Evolutionary conservation across 2,329 filamentous ascomycete genomes (phyloP).

Genomic region (Sclerotinia nivalis): DNA sequence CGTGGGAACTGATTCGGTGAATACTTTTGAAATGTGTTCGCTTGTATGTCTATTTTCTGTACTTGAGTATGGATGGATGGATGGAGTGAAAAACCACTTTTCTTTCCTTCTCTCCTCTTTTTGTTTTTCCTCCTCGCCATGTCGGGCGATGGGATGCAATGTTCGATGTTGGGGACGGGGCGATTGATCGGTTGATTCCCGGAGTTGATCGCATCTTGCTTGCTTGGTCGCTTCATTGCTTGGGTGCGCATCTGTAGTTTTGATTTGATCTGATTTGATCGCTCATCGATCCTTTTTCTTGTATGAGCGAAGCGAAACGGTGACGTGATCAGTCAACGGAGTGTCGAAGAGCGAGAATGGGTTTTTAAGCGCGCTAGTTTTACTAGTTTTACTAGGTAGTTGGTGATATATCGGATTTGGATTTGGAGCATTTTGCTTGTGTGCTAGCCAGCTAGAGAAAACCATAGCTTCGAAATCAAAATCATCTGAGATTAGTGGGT

Average conservation of each 20-base stretch:
- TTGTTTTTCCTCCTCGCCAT: neutral
- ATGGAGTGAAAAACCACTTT: neutral
- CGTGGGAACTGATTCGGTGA: neutral
- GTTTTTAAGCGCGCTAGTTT: no score
- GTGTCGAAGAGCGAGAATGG: no score
- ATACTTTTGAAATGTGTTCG: neutral
- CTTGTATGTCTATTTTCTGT: constrained; percentile 3
- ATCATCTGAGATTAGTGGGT: no score
- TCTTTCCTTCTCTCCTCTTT: no score
- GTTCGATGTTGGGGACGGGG: neutral
- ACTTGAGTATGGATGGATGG: neutral
- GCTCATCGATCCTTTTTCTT: neutral
- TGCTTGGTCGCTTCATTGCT: neutral
- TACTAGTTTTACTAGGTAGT: no score
- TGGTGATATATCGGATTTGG: no score
- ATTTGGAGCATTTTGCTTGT: no score
- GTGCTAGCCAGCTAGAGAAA: no score
- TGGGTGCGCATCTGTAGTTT: no score
- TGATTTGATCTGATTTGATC: neutral
- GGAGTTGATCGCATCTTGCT: neutral
- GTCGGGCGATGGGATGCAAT: neutral
- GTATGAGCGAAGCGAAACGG: no score
- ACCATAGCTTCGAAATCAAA: no score
- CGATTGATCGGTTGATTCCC: neutral
- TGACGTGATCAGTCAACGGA: no score